Evolutionary conservation across 108 stramenopile genomes (phyloP), one percentile per base, ranked within the genome.

Genomic region (Nitzschia sp.): DNA sequence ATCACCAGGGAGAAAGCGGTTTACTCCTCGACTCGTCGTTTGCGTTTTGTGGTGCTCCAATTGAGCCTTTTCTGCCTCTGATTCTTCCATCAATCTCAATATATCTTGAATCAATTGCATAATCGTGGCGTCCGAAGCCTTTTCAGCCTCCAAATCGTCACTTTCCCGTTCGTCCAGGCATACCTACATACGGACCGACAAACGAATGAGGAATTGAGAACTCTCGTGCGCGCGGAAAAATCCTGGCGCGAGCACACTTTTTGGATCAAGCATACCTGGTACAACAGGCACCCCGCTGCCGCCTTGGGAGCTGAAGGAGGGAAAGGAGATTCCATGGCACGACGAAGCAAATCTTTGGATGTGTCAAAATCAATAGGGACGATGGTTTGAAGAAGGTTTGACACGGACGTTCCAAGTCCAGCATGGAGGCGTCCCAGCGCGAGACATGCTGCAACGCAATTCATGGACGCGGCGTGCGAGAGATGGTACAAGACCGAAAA

Each of bases 401-500:
- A 84, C 30, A 85, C 89, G 24, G 64, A 75, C 24, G 79, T 77
- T 54, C 76, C 82, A 25, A 87, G 75, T n/a, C 86, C 86, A 19
- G 83, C 72, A 45, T 80, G 74, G 38, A 85, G 68, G 27, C 89
- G 65, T 55, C 82, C 89, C 31, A 90, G 74, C 18, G 89, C 84
- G 28, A 90, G 77, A 49, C 84, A 90, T 9, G 89, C 85, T 32
- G 76, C 70, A 0, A 74, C 79, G 70, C 82, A 70, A 1, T 64
- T 54, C 32, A 87, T 66, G 24, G 80, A 75, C 9, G 89, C 84
- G 11, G 85, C 89, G 74, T 87, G 82, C 26, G 70, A 77, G 0
- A 90, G 74, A 61, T 90, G 89, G 64, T 87, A 90, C 31, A 90
- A 56, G 2, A 90, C 85, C 0, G 89, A 87, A 60, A 78, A 85